These are phyloP conservation scores for Fusarium verrucosum DNA, from an alignment of 2,329 filamentous ascomycete genomes.

Conservation along the genomic window DNA sequence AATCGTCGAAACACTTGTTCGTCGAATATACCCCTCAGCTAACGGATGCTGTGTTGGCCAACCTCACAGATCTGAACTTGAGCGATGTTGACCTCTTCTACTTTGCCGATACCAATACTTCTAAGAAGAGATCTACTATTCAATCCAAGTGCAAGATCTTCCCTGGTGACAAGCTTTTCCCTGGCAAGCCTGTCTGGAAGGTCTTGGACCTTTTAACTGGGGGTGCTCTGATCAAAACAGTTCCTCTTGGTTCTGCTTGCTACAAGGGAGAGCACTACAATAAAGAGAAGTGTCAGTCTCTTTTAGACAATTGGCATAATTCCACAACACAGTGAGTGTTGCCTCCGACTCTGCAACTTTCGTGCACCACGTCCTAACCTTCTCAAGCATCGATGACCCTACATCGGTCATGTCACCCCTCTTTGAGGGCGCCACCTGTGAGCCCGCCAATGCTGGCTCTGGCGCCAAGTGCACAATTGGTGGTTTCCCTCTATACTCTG, in stretches of 20 bases:
- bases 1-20: constrained; percentile 10
- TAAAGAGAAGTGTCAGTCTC: background rate
- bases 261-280: constrained; percentile 41
- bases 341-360: rapidly evolving
- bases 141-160: constrained; percentile 42
- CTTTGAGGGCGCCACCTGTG: constrained; percentile 52
- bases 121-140: constrained; percentile 1
- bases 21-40: constrained; percentile 45
- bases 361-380: background rate
- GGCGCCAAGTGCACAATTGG: constrained; percentile 51
- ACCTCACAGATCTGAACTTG: constrained; percentile 45
- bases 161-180: constrained; percentile 45
- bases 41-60: constrained; percentile 48
- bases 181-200: constrained; percentile 44
- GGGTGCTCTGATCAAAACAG: constrained; percentile 47
- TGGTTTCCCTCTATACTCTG: constrained; percentile 54
- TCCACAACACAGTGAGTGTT: constrained; percentile 24
- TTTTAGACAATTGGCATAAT: constrained; percentile 10
- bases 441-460: constrained; percentile 43
- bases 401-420: constrained; percentile 54
- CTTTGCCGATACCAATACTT: constrained; percentile 41
- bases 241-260: constrained; percentile 48
- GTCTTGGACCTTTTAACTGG: constrained; percentile 48
- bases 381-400: constrained; percentile 45
- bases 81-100: constrained; percentile 47